Evolutionary conservation across 768 basidiomycete genomes (phyloP), one percentile per base, ranked within the genome.

Genomic region (Podaxis pistillaris): DNA sequence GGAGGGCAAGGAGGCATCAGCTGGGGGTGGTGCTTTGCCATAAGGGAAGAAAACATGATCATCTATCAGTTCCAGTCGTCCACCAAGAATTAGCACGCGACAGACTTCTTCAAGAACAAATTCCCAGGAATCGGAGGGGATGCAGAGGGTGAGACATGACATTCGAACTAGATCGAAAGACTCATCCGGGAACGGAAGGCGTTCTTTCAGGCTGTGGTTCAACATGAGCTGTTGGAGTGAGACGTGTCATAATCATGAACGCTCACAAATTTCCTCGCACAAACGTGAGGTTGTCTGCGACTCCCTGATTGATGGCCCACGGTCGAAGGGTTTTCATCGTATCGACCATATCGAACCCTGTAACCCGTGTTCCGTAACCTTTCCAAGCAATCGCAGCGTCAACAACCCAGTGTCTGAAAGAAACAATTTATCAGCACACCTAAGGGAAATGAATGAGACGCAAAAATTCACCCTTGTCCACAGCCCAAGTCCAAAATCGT

Each of bases 401-500:
- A 0, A 83, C 64, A 6, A 87, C 80, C 91, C 91, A 93, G 47
- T 81, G 71, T 0, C 74, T 75, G 47, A 12, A 64, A 24, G 19
- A 44, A 41, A 19, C 22, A 22, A 50, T 46, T 56, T 26, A 44
- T 33, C 41, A 26, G 46, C 28, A 11, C 38, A 40, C 15, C 38
- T 12, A 22, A 26, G 11, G 60, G 33, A 3, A 30, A 2, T 46
- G 8, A 15, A 19, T 13, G 22, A 36, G 28, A 58, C 13, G 19
- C 50, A 62, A 28, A 26, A 28, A 33, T 69, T 60, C 58, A 73
- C 74, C 90, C 89, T 63, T 84, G 68, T 4, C 91, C 90, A 70
- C 90, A 91, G 1, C 91, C 91, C 5, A 93, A 73, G 67, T 93
- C 91, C 12, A 93, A 80, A 37, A 89, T 84, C 38, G 78, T 73